These are phyloP conservation scores for Raffaelea deltoideospora DNA, from an alignment of 2,329 filamentous ascomycete genomes.

Conservation along the genomic window DNA sequence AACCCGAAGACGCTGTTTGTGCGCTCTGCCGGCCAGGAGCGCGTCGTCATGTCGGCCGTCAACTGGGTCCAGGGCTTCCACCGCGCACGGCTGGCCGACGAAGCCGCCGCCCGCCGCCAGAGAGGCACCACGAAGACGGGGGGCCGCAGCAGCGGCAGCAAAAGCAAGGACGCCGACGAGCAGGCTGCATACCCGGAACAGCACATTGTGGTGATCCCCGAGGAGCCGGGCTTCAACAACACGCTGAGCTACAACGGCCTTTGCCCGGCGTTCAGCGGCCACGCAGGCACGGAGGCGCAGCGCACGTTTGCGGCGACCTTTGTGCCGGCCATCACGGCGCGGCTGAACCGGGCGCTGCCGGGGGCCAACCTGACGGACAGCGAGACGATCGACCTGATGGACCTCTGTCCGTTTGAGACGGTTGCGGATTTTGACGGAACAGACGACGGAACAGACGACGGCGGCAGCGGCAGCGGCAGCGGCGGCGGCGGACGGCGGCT, in stretches of 20 bases:
- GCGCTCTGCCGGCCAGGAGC: slow-evolving; percentile 24
- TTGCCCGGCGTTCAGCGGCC: slow-evolving; percentile 55
- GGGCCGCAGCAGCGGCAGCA: slow-evolving; percentile 18
- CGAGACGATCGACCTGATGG: slow-evolving; percentile 65
- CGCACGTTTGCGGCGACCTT: slow-evolving; percentile 47
- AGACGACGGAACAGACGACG: too few species aligned
- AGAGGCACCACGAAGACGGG: slow-evolving; percentile 17
- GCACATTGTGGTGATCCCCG: slow-evolving; percentile 51
- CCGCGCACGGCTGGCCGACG: slow-evolving; percentile 26
- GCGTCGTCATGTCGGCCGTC: slow-evolving; percentile 42
- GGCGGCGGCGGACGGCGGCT: slow-evolving; percentile 15
- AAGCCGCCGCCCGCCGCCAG: slow-evolving; percentile 13
- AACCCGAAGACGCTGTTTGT: slow-evolving; percentile 25
- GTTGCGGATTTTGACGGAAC: too few species aligned
- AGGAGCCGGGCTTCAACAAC: slow-evolving; percentile 56
- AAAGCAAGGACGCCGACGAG: slow-evolving; percentile 1
- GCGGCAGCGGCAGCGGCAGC: slow-evolving; percentile 12
- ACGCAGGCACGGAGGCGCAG: slow-evolving; percentile 35
- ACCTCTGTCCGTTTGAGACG: slow-evolving; percentile 74
- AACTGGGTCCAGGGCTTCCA: slow-evolving; percentile 68
- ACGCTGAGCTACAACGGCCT: slow-evolving; percentile 55
- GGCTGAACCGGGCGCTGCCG: slow-evolving; percentile 53
- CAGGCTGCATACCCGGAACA: background rate
- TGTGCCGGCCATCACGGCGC: slow-evolving; percentile 47
- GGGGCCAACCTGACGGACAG: slow-evolving; percentile 47